A percentile compares a stretch with the other conserved stretches of the same genome.
Conservation (phyloP, 2,329 filamentous ascomycete genomes). For the Penicillium sp. region DNA sequence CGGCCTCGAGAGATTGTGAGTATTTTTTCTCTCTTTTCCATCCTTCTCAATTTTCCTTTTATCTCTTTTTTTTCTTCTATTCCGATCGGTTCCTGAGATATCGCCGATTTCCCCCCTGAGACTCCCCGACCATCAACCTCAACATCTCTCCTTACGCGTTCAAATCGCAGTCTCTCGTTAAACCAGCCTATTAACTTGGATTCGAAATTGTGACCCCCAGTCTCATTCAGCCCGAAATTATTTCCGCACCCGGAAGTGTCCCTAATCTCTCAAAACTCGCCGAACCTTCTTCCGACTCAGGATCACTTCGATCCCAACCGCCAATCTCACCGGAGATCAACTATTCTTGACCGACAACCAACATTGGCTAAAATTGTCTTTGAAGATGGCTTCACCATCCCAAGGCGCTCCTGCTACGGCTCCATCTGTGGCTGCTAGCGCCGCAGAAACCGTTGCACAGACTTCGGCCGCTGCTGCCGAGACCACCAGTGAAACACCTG, state of each 20-base stretch:
- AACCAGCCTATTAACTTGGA: slow-evolving; percentile 7
- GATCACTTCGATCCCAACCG: slow-evolving; percentile 12
- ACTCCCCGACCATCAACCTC: not conserved
- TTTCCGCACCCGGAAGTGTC: slow-evolving; percentile 1
- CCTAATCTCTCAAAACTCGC: slow-evolving; percentile 2
- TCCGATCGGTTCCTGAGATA: slow-evolving; percentile 2
- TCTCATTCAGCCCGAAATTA: not conserved
- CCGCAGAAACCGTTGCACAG: not conserved
- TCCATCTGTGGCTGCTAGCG: not conserved
- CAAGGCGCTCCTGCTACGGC: not conserved
- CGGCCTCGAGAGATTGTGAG: slow-evolving; percentile 15
- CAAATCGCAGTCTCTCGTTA: slow-evolving; percentile 17
- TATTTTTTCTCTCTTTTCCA: slow-evolving; percentile 14
- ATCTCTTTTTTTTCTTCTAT: slow-evolving; percentile 13
- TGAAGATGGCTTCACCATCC: not conserved
- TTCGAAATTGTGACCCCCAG: not conserved
- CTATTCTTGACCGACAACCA: not conserved
- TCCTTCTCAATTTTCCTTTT: slow-evolving; percentile 7
- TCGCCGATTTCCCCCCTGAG: slow-evolving; percentile 19
- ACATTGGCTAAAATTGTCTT: not conserved
- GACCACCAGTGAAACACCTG: not conserved
- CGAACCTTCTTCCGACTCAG: slow-evolving; percentile 3
- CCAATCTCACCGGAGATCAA: slow-evolving; percentile 1
- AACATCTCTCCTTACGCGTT: slow-evolving; percentile 13
- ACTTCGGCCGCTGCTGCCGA: not conserved